Evolutionary conservation across 1,284 basidiomycete species (phyloP), one percentile per base, ranked within the genome.

Genomic region (Leccinum griseonigrum): DNA sequence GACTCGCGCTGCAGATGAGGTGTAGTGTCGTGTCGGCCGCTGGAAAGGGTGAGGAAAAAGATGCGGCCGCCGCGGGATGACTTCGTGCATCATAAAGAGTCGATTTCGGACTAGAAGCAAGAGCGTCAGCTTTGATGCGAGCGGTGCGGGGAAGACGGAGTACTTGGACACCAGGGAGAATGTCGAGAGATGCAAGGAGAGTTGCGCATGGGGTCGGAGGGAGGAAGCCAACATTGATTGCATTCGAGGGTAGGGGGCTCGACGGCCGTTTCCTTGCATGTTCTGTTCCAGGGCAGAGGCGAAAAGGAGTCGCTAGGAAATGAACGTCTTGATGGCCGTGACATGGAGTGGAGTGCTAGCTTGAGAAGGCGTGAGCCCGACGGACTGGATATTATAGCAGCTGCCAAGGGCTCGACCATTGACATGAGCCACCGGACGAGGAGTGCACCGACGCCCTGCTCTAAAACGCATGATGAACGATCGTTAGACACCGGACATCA

Each of bases 231-330:
- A 63, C 66, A 74, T 55, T 69, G 71, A 59, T 14, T 66, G 60
- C 73, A 72, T 56, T 72, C 71, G 59, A 69, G 61, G 31, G 69
- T 74, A 63, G 64, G 76, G 57, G 62, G 61, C 38, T 75, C 68
- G 51, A 67, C 64, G 18, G 77, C 79, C 66, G 76, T 80, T 67
- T 78, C 80, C 74, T 88, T 87, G 54, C 84, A 83, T 64, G 79
- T 83, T 57, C 69, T 72, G 61, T 75, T 76, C 60, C 81, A 77
- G 10, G 84, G 79, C 56, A 74, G 75, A 7, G 86, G 85, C 3
- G 79, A 81, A 67, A 86, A 85, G 73, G 85, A 85, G 67, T 84
- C 80, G 16, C 76, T 63, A 8, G 76, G 75, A 54, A 79, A 65
- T 13, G 71, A 64, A 28, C 71, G 69, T 56, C 69, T 70, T 53